These are phyloP conservation scores for Aspergillus sparsus DNA, from an alignment of 495 filamentous ascomycete species.

Conservation along the genomic window DNA sequence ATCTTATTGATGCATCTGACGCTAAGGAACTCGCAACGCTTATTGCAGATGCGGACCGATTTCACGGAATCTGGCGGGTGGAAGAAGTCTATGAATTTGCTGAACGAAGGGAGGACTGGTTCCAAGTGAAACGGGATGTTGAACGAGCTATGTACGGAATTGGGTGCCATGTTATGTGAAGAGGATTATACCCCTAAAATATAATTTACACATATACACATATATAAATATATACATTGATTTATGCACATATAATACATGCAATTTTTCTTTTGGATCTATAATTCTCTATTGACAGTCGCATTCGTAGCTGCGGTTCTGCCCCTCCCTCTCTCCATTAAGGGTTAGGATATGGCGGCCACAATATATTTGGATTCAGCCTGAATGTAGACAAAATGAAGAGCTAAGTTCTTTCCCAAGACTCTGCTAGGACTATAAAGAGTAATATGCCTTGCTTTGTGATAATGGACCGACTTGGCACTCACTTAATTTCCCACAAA, in stretches of 20 bases:
- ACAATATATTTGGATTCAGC: neutral
- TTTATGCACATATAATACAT: too few relatives aligned
- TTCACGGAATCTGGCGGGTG: slow-evolving; percentile 86
- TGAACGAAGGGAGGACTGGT: slow-evolving; percentile 93
- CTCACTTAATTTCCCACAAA: slow-evolving; percentile 1
- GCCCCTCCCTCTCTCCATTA: too few relatives aligned
- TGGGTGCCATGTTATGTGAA: slow-evolving; percentile 84
- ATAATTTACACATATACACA: slow-evolving; percentile 27
- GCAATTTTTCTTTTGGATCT: too few relatives aligned
- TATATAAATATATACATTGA: slow-evolving; percentile 15
- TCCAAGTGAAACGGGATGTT: slow-evolving; percentile 77
- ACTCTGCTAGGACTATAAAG: too few relatives aligned
- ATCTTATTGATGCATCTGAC: slow-evolving; percentile 82
- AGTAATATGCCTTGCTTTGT: too few relatives aligned
- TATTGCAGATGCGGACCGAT: slow-evolving; percentile 88
- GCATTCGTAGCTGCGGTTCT: too few relatives aligned
- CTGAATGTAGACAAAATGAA: neutral
- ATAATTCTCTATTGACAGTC: too few relatives aligned
- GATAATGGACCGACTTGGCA: too few relatives aligned
- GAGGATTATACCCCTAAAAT: slow-evolving; percentile 16
- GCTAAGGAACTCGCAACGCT: slow-evolving; percentile 94
- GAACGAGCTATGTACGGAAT: slow-evolving; percentile 98
- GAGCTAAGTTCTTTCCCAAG: too few relatives aligned
- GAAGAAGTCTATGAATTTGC: slow-evolving; percentile 99
- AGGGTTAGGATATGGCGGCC: too few relatives aligned